phyloP scores from a whole-genome alignment of 2,329 filamentous ascomycete species.

The Fusarium vanettenii region DNA sequence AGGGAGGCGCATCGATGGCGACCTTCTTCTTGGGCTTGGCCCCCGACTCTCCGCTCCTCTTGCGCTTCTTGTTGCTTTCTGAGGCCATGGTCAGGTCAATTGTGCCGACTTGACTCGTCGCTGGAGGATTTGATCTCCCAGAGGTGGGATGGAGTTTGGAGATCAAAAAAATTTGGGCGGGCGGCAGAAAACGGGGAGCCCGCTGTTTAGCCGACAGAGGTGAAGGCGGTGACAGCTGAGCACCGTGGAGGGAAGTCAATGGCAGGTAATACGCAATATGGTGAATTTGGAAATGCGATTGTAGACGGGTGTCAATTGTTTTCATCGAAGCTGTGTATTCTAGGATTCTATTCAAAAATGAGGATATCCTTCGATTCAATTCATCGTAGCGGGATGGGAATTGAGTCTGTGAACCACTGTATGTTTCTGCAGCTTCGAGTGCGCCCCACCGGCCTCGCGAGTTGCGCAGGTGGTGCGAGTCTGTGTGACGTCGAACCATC shows the following conservation, averaged over 20 bases:
- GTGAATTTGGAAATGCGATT: background rate
- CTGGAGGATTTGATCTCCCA: conserved; percentile 15
- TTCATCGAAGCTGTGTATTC: background rate
- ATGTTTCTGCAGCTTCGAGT: background rate
- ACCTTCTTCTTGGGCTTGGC: conserved; percentile 64
- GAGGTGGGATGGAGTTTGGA: conserved; percentile 41
- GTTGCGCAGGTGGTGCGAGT: background rate
- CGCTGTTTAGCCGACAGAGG: conserved; percentile 40
- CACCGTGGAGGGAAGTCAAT: background rate
- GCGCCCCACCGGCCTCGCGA: background rate
- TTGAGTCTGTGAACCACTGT: background rate
- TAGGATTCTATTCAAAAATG: background rate
- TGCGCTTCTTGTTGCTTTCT: conserved; percentile 63
- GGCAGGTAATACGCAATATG: background rate
- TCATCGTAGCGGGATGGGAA: background rate
- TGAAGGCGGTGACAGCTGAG: conserved; percentile 34
- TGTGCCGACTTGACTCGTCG: conserved; percentile 2
- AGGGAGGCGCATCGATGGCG: conserved; percentile 55
- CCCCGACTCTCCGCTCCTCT: conserved; percentile 57
- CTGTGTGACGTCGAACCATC: conserved; percentile 27
- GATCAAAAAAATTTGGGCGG: conserved; percentile 7
- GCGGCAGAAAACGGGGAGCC: conserved; percentile 40
- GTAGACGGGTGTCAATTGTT: background rate
- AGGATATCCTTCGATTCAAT: background rate
- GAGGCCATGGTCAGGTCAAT: conserved; percentile 51